Evolutionary conservation across 768 basidiomycete genomes (phyloP).

Genomic region (Mycena latifolia): DNA sequence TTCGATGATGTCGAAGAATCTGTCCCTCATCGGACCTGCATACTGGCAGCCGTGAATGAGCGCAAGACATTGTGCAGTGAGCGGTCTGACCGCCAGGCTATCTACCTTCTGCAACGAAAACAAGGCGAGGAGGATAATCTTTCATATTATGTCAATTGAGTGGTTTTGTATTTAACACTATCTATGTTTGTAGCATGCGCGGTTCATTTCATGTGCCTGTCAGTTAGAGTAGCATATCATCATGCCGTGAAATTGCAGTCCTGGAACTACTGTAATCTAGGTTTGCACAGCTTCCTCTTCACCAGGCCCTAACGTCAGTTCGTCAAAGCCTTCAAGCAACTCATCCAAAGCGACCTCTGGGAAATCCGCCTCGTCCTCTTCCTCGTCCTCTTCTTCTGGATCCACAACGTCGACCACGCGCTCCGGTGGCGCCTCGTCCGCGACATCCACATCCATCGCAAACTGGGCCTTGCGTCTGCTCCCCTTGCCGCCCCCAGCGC

Average conservation of each 20-base stretch:
- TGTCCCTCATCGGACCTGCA: not conserved
- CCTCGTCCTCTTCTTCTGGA: conserved; percentile 52
- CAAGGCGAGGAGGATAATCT: not conserved
- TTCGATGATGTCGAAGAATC: conserved; percentile 46
- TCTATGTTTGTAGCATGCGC: no score
- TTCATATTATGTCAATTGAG: no score
- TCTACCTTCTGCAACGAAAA: conserved; percentile 15
- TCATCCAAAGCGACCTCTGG: conserved; percentile 89
- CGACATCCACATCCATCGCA: conserved; percentile 78
- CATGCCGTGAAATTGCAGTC: no score
- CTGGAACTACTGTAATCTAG: no score
- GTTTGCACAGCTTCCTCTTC: conserved; percentile 38
- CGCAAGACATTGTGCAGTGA: conserved; percentile 16
- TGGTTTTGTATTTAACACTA: no score
- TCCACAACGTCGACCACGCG: conserved; percentile 39
- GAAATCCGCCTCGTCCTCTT: conserved; percentile 86
- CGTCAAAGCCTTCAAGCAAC: conserved; percentile 91
- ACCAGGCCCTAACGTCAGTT: conserved; percentile 79
- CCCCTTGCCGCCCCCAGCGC: conserved; percentile 53
- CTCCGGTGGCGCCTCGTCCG: conserved; percentile 42
- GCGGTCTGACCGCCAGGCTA: conserved; percentile 19
- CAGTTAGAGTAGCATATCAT: no score
- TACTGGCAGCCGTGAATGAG: conserved; percentile 14
- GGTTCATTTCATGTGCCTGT: no score
- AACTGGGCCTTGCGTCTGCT: conserved; percentile 53